Conservation (phyloP, 73 alveolate genomes). For the Tetrahymena thermophila region DNA sequence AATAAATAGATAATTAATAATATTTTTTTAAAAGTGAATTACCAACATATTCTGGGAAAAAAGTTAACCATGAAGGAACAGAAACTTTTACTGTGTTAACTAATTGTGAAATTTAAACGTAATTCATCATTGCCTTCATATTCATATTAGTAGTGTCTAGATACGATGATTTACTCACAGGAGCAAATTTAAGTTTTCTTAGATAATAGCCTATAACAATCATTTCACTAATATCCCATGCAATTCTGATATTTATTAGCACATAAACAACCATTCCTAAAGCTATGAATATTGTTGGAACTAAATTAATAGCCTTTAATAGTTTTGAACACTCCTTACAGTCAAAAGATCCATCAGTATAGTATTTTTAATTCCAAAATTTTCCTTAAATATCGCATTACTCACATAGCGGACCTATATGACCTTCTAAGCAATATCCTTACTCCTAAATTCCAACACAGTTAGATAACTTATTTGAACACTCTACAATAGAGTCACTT, state of each 20-base stretch:
- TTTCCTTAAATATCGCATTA: slow-evolving; percentile 16
- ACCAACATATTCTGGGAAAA: background rate
- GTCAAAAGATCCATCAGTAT: slow-evolving; percentile 8
- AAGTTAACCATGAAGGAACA: background rate
- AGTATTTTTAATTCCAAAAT: background rate
- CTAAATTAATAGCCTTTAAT: background rate
- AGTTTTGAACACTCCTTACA: slow-evolving; percentile 10
- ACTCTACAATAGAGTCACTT: background rate
- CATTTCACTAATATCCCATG: background rate
- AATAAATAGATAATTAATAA: background rate
- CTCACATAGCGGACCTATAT: slow-evolving; percentile 31
- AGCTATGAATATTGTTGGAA: background rate
- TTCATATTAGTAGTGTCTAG: background rate
- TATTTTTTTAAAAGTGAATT: no score
- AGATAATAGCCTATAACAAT: background rate
- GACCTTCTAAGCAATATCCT: slow-evolving; percentile 7
- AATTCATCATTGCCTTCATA: background rate
- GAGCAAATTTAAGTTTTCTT: background rate
- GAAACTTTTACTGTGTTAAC: background rate
- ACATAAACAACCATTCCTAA: background rate
- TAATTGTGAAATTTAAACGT: background rate
- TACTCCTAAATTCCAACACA: slow-evolving; percentile 14
- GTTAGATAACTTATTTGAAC: background rate
- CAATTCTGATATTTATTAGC: background rate
- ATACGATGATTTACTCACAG: background rate